phyloP scores from a whole-genome alignment of 2,329 filamentous ascomycete species.

The Whalleya microplaca region DNA sequence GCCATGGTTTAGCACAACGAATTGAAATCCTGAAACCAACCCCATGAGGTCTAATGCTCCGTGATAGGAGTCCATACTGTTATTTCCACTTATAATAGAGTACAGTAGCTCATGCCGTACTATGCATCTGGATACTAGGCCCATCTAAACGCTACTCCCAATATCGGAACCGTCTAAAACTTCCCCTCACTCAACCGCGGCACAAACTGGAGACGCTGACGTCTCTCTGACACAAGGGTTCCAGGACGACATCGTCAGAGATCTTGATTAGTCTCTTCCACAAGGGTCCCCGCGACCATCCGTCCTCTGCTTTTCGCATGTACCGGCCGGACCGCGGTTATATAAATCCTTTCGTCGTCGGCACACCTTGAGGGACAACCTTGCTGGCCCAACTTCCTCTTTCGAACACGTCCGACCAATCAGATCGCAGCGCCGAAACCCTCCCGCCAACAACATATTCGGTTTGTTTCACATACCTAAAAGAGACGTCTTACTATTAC shows the following conservation, averaged over 20 bases:
- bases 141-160: background rate
- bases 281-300: too few species aligned
- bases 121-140: too few species aligned
- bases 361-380: conserved; percentile 23
- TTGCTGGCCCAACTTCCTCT: conserved; percentile 20
- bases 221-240: conserved; percentile 19
- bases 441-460: too few species aligned
- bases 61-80: background rate
- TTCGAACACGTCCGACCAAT: conserved; percentile 25
- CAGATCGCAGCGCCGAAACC: too few species aligned
- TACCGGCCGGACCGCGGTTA: conserved; percentile 1
- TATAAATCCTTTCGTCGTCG: conserved; percentile 21
- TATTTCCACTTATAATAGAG: too few species aligned
- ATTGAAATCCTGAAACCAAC: too few species aligned
- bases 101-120: too few species aligned
- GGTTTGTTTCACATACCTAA: too few species aligned
- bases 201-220: conserved; percentile 18
- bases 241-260: conserved; percentile 20
- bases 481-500: conserved; percentile 13
- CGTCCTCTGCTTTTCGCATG: background rate
- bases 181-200: background rate
- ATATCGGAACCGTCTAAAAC: background rate
- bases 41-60: too few species aligned
- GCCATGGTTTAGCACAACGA: conserved; percentile 15
- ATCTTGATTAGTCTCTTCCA: background rate